A percentile compares a stretch with the other conserved stretches of the same genome.
Evolutionary conservation across 1,284 basidiomycete species (phyloP).

Genomic region (Salmacisia buchloeana): DNA sequence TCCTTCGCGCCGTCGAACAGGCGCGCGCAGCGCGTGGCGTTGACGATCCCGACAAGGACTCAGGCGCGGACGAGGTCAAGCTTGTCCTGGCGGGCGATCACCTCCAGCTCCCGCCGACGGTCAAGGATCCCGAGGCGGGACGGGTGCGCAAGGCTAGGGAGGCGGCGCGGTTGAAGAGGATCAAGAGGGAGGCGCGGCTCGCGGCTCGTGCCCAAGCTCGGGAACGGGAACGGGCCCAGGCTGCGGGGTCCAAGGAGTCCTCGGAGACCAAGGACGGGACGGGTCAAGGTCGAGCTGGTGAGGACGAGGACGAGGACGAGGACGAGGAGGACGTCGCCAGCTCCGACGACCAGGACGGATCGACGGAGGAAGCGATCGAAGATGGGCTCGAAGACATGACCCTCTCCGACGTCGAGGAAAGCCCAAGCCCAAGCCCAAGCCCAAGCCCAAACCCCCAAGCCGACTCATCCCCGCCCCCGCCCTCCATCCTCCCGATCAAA

Average conservation of each 20-base stretch:
- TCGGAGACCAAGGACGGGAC: not conserved
- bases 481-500: not conserved
- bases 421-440: no score
- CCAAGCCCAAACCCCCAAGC: no score
- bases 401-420: not conserved
- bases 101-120: slow-evolving; percentile 73
- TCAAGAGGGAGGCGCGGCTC: slow-evolving; percentile 9
- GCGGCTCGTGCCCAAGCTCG: not conserved
- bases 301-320: slow-evolving; percentile 11
- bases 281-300: slow-evolving; percentile 11
- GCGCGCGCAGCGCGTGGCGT: slow-evolving; percentile 8
- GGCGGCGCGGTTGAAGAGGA: slow-evolving; percentile 13
- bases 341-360: not conserved
- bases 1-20: slow-evolving; percentile 62
- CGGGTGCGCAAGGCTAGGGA: slow-evolving; percentile 15
- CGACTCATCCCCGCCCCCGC: not conserved
- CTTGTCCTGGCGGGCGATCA: slow-evolving; percentile 52
- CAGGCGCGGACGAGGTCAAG: slow-evolving; percentile 12
- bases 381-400: not conserved
- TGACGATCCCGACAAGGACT: not conserved
- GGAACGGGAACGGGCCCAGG: slow-evolving; percentile 9
- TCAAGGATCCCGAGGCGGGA: slow-evolving; percentile 51
- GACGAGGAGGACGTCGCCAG: slow-evolving; percentile 2
- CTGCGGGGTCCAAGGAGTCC: no score
- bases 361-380: not conserved